Base-by-base conservation (phyloP, 331 rosid genomes). In the Malus hybrid region DNA sequence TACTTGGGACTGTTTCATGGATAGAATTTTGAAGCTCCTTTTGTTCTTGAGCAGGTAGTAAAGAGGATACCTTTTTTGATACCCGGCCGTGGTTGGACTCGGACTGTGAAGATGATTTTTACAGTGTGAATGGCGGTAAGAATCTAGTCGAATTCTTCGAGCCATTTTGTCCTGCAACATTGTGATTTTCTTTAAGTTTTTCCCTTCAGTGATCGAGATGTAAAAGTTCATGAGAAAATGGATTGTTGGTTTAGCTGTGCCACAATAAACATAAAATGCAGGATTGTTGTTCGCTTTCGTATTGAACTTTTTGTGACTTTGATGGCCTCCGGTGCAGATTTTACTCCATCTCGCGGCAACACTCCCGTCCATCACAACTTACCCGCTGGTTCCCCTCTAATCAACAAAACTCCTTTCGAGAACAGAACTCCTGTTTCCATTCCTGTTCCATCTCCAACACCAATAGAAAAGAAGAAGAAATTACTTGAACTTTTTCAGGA, bases 51-150 rank as follows among this genome's bases (percentile, higher is more conserved):
- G 28, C 93, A 94, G 99, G 79, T 81, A 88, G 92, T 85, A 94
- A 80, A 70, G 97, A 91, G 64, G 99, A 94, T 68, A 34, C 87
- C 27, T 94, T 82, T 88, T 92, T 88, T 59, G 99, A 94, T 79
- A 81, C 99, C 15, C 85, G 81, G 76, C 86, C 85, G 36, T 94
- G 97, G 95, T 83, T 94, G 81, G 99, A 94, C 71, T 94, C 99
- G 0, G 99, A 94, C 67, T 80, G 92, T 31, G 99, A 94, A 42
- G 96, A 89, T 66, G 98, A 94, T 80, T 94, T 91, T 78, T 83
- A 76, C 16, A 94, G 99, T 74, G 97, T 94, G 74, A 90, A 91
- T 77, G 99, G 99, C 42, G 99, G 99, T 94, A 88, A 87, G 97
- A 48, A 78, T 54, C 36, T 68, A 74, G 24, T 72, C 29, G 9